phyloP scores from a whole-genome alignment of 2,329 filamentous ascomycete genomes.

The Didymella pomorum region DNA sequence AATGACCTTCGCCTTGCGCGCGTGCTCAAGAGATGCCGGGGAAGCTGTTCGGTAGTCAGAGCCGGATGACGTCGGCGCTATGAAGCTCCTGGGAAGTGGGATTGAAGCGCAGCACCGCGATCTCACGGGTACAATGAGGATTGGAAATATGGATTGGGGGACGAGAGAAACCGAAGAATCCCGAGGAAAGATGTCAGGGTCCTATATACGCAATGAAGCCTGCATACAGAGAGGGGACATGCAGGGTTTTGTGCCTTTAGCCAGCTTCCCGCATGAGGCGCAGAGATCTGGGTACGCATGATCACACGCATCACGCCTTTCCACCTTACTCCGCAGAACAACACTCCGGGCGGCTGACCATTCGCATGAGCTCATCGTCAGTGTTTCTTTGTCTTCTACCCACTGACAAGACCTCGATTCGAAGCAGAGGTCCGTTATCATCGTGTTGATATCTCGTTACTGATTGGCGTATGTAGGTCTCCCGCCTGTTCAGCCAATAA shows the following conservation, averaged over 20 bases:
- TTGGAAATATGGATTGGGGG: neutral
- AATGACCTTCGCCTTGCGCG: conserved; percentile 9
- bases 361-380: conserved; percentile 17
- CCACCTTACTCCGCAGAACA: conserved; percentile 24
- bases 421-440: conserved; percentile 7
- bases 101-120: conserved; percentile 5
- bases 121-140: neutral
- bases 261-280: conserved; percentile 23
- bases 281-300: conserved; percentile 31
- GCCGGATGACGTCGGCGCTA: conserved; percentile 12
- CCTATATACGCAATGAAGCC: conserved; percentile 26
- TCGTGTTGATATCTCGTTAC: conserved; percentile 11
- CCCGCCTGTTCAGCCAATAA: conserved; percentile 28
- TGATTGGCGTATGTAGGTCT: conserved; percentile 15
- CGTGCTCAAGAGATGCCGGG: conserved; percentile 10
- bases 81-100: conserved; percentile 2
- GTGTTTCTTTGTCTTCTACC: neutral
- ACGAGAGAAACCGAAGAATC: neutral
- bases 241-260: conserved; percentile 22
- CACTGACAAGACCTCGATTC: neutral
- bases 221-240: conserved; percentile 28
- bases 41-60: conserved; percentile 6
- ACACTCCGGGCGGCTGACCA: conserved; percentile 21
- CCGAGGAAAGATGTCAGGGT: conserved; percentile 12
- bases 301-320: conserved; percentile 24